phyloP scores from a whole-genome alignment of 352 stramenopile species.

The Phytophthora palmivora region DNA sequence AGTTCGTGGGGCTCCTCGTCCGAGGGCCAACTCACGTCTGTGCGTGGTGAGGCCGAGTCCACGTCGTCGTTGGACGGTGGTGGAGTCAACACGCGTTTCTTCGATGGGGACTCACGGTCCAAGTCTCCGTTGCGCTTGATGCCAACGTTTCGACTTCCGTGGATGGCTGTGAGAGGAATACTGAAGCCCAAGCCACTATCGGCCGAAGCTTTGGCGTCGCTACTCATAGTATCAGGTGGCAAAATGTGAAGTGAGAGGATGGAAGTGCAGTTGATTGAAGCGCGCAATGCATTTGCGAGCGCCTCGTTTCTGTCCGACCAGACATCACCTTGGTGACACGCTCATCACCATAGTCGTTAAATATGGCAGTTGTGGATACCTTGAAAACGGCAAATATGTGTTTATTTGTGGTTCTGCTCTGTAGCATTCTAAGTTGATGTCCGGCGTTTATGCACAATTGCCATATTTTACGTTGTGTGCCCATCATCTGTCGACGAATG shows the following conservation, averaged over 20 bases:
- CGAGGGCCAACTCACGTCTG: conserved; percentile 48
- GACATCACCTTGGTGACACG: conserved; percentile 19
- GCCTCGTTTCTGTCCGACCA: conserved; percentile 13
- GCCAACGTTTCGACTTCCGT: conserved; percentile 1
- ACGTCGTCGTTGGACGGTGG: conserved; percentile 28
- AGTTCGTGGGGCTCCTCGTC: conserved; percentile 49
- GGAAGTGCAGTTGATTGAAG: conserved; percentile 15
- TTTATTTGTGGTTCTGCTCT: too few relatives aligned
- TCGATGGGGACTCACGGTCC: conserved; percentile 31
- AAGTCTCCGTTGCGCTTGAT: conserved; percentile 9
- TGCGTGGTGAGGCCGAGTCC: conserved; percentile 42
- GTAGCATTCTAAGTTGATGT: too few relatives aligned
- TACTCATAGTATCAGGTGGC: conserved; percentile 13
- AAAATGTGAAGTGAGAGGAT: conserved; percentile 32
- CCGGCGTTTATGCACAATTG: background rate
- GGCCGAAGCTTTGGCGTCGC: conserved; percentile 3
- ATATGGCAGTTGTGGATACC: background rate
- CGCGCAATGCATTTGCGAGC: conserved; percentile 10
- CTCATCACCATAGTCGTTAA: conserved; percentile 11
- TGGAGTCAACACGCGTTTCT: conserved; percentile 53
- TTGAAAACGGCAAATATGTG: background rate
- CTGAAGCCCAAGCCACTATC: conserved; percentile 31
- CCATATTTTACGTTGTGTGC: background rate
- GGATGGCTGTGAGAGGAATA: conserved; percentile 34
- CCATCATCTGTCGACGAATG: conserved; percentile 31